These are phyloP conservation scores for Mollisiaceae sp. DNA, from an alignment of 2,329 filamentous ascomycete genomes.

Conservation along the genomic window DNA sequence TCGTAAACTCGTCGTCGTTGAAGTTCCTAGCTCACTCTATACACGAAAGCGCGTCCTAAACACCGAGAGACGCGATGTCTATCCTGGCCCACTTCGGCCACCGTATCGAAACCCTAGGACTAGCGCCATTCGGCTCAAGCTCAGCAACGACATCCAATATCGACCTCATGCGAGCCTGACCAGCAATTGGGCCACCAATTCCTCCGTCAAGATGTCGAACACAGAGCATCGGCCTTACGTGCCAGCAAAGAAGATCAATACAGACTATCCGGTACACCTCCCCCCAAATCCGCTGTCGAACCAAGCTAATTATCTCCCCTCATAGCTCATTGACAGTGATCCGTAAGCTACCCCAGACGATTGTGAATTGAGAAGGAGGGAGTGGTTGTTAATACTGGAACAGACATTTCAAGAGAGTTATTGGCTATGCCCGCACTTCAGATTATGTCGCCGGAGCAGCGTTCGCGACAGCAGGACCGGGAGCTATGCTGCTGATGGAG, in stretches of 20 bases:
- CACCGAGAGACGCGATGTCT: slow-evolving; percentile 25
- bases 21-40: slow-evolving; percentile 10
- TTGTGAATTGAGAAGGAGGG: slow-evolving; percentile 8
- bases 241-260: slow-evolving; percentile 78
- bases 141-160: slow-evolving; percentile 28
- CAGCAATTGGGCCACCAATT: slow-evolving; percentile 40
- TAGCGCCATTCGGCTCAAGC: slow-evolving; percentile 27
- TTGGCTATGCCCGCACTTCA: slow-evolving; percentile 82
- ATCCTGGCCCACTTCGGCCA: neutral
- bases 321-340: slow-evolving; percentile 96
- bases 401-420: slow-evolving; percentile 89
- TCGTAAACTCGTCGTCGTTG: slow-evolving; percentile 1
- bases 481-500: slow-evolving; percentile 79
- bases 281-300: slow-evolving; percentile 10
- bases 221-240: slow-evolving; percentile 56
- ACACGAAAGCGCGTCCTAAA: slow-evolving; percentile 28
- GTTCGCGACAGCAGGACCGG: slow-evolving; percentile 74
- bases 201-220: slow-evolving; percentile 43
- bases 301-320: slow-evolving; percentile 41
- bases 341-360: slow-evolving; percentile 69
- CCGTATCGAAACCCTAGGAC: slow-evolving; percentile 25
- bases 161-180: slow-evolving; percentile 10
- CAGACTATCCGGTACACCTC: slow-evolving; percentile 82
- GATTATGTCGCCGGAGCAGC: slow-evolving; percentile 78
- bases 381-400: slow-evolving; percentile 39